These are phyloP conservation scores for Pueraria montana DNA, from an alignment of 306 rosid species.

Conservation along the genomic window DNA sequence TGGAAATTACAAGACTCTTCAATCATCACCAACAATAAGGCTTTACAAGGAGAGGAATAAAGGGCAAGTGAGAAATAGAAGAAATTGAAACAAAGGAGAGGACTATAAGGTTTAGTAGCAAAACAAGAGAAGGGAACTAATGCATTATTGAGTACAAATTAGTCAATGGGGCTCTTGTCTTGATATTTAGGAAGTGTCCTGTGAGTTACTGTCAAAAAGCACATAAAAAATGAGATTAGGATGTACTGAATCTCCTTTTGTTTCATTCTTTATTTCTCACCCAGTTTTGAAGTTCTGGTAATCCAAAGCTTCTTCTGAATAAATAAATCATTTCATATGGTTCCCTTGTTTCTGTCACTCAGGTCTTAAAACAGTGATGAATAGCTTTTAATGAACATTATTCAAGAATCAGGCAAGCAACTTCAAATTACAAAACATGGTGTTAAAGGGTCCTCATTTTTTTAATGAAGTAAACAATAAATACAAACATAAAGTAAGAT, in stretches of 20 bases:
- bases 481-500: neutral
- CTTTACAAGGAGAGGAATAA: constrained; percentile 40
- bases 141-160: neutral
- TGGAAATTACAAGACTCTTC: constrained; percentile 5
- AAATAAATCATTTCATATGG: constrained; percentile 18
- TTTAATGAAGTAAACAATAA: neutral
- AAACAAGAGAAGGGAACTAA: neutral
- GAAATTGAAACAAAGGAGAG: constrained; percentile 3
- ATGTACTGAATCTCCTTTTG: constrained; percentile 11
- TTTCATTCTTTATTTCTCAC: constrained; percentile 45
- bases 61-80: constrained; percentile 10
- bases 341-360: constrained; percentile 15
- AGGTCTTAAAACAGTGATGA: neutral
- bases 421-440: neutral
- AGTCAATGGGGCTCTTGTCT: constrained; percentile 10
- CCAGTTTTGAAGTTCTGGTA: constrained; percentile 32
- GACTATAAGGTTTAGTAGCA: neutral
- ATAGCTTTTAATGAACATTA: neutral
- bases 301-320: constrained; percentile 20
- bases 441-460: neutral
- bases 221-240: neutral
- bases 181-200: constrained; percentile 17
- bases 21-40: constrained; percentile 37
- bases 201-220: constrained; percentile 21
- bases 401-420: neutral